Evolutionary conservation across 2,329 filamentous ascomycete species (phyloP).

Genomic region (Colletotrichum scovillei): DNA sequence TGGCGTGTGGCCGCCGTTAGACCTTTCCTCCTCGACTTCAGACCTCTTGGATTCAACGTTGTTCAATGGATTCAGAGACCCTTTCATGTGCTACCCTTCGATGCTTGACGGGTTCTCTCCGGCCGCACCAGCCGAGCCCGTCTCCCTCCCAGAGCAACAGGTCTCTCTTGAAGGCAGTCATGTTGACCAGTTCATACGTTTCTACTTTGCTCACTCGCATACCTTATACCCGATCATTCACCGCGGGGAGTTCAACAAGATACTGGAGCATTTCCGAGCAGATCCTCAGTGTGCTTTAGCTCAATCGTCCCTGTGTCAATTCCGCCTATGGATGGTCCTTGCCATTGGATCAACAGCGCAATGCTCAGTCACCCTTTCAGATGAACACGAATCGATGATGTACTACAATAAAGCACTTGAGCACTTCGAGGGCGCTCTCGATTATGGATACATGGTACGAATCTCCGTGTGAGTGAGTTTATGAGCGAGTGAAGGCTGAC

Average conservation of each 20-base stretch:
- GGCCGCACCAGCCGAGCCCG: slow-evolving; percentile 32
- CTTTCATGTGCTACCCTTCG: background rate
- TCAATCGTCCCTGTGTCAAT: slow-evolving; percentile 49
- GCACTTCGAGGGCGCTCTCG: slow-evolving; percentile 52
- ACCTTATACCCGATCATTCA: slow-evolving; percentile 58
- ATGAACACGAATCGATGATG: slow-evolving; percentile 54
- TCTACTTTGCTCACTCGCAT: slow-evolving; percentile 60
- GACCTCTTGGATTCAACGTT: background rate
- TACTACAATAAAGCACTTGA: slow-evolving; percentile 57
- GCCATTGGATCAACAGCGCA: slow-evolving; percentile 59
- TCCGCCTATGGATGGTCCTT: slow-evolving; percentile 60
- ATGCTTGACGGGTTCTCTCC: slow-evolving; percentile 30
- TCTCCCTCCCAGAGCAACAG: background rate
- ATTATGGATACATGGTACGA: slow-evolving; percentile 51
- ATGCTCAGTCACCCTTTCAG: slow-evolving; percentile 53
- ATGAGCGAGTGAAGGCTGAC: background rate
- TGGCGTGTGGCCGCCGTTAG: slow-evolving; percentile 38
- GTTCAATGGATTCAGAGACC: background rate
- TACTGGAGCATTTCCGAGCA: slow-evolving; percentile 41
- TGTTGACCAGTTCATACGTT: slow-evolving; percentile 47
- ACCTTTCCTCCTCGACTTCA: background rate
- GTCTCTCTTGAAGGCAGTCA: slow-evolving; percentile 32
- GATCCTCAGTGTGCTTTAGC: slow-evolving; percentile 36
- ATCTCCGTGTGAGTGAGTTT: background rate
- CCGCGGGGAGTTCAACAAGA: slow-evolving; percentile 46